Evolutionary conservation across 345 rosid species (phyloP), one percentile per base, ranked within the genome.

Genomic region (Brassica carinata): DNA sequence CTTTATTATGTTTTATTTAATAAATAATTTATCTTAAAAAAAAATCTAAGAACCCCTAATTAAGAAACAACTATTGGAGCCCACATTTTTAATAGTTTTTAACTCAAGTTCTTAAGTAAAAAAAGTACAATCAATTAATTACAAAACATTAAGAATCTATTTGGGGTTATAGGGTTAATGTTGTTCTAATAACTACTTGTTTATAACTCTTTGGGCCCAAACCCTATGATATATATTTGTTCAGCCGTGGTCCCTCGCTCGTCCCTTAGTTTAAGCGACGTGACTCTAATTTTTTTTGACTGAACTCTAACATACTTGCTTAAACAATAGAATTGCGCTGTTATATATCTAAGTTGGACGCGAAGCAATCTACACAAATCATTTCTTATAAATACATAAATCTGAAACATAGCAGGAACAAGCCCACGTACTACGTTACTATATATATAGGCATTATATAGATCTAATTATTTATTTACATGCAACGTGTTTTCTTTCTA

Each of bases 201-300:
- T 40, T 40, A 40, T 40, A 40, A 40, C 48, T 40, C 48, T 2
- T 40, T 40, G 48, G 13, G 48, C 13, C 48, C 48, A 40, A 9
- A 10, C 48, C 48, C 13, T 40, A 40, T 40, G 48, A 40, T 40
- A 9, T 40, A 9, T 40, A 40, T 36, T 36, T 40, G 34, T 23
- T 53, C 38, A 55, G 65, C 75, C 81, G 81, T 77, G 81, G 81
- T 62, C 75, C 64, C 64, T 77, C 70, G 14, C 75, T 62, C 70
- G 27, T 62, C 81, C 81, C 70, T 45, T 77, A 70, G 75, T 62
- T 70, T 77, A 45, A 69, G 75, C 75, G 64, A 70, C 53, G 69
- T 69, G 70, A 62, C 62, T 61, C 2, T 17, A 26, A 59, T 8
- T 15, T n/a, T 33, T 33, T 33, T 33, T 33, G 36, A 33, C 36